Conservation (phyloP, 306 rosid genomes). For the Cucurbita pepo region DNA sequence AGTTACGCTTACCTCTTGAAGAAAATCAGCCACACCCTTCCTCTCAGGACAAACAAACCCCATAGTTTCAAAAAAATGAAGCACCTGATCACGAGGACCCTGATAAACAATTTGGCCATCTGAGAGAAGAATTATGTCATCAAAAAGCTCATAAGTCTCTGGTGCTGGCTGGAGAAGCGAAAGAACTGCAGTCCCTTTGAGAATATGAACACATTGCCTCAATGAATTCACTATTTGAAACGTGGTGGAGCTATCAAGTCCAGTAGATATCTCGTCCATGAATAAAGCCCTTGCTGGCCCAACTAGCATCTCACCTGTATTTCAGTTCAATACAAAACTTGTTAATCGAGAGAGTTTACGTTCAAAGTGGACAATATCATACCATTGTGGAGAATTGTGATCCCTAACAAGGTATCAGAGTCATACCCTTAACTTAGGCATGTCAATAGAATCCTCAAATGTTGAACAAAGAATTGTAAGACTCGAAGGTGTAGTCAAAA, state of each 20-base stretch:
- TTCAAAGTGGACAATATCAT: too few species aligned
- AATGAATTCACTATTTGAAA: constrained; percentile 9
- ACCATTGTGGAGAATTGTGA: too few species aligned
- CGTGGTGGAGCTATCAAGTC: constrained; percentile 8
- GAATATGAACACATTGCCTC: constrained; percentile 5
- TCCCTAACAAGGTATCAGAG: too few species aligned
- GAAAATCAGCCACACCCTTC: constrained; percentile 10
- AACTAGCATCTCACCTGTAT: constrained; percentile 5
- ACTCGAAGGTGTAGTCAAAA: too few species aligned
- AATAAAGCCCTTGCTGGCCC: constrained; percentile 7
- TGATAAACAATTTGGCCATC: constrained; percentile 4
- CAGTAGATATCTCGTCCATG: constrained; percentile 10
- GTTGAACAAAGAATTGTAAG: too few species aligned
- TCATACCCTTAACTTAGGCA: too few species aligned
- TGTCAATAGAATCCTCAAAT: too few species aligned
- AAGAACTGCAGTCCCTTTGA: constrained; percentile 3
- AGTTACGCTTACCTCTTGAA: constrained; percentile 3
- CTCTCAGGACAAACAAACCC: constrained; percentile 6
- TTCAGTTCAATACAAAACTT: background rate
- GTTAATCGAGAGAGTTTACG: too few species aligned
- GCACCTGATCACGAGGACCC: constrained; percentile 7
- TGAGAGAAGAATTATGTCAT: constrained; percentile 6
- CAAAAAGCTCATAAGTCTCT: constrained; percentile 10
- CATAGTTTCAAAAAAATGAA: constrained; percentile 7
- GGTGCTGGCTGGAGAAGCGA: constrained; percentile 13